phyloP scores from a whole-genome alignment of 805 yeast species.

The Kodamaea leandrae region DNA sequence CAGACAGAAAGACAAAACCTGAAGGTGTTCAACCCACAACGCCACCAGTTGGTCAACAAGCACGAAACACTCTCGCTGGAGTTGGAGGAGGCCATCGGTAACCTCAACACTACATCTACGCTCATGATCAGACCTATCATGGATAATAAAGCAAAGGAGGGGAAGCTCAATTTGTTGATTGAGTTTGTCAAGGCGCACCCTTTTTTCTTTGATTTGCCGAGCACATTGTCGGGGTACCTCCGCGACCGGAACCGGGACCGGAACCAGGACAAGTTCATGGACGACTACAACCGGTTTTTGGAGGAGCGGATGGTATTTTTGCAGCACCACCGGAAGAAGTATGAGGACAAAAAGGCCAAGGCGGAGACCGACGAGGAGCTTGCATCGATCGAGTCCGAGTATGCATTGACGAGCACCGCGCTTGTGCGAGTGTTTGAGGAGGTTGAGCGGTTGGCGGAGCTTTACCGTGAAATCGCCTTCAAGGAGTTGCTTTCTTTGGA shows the following conservation, averaged over 20 bases:
- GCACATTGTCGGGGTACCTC: conserved; percentile 26
- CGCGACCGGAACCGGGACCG: conserved; percentile 26
- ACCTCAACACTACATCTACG: conserved; percentile 35
- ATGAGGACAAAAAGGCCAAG: conserved; percentile 14
- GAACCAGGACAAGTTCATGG: conserved; percentile 36
- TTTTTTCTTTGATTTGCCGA: conserved; percentile 39
- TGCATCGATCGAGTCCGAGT: conserved; percentile 22
- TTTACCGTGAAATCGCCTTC: conserved; percentile 34
- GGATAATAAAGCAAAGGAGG: conserved; percentile 37
- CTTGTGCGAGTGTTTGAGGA: conserved; percentile 29
- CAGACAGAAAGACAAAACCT: conserved; percentile 35
- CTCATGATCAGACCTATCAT: conserved; percentile 41
- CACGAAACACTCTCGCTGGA: conserved; percentile 31
- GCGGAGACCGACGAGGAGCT: conserved; percentile 6
- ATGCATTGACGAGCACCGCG: conserved; percentile 28
- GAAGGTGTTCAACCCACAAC: conserved; percentile 37
- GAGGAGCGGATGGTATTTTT: conserved; percentile 23
- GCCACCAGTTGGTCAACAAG: conserved; percentile 16
- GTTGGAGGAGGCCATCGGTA: conserved; percentile 39
- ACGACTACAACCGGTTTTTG: conserved; percentile 31
- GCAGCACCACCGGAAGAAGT: conserved; percentile 11
- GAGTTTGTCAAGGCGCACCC: conserved; percentile 33
- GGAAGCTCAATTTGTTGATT: conserved; percentile 31
- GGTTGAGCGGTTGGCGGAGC: conserved; percentile 32
- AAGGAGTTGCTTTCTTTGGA: conserved; percentile 39